Conservation (phyloP, 306 rosid genomes). For the Macrotyloma uniflorum region DNA sequence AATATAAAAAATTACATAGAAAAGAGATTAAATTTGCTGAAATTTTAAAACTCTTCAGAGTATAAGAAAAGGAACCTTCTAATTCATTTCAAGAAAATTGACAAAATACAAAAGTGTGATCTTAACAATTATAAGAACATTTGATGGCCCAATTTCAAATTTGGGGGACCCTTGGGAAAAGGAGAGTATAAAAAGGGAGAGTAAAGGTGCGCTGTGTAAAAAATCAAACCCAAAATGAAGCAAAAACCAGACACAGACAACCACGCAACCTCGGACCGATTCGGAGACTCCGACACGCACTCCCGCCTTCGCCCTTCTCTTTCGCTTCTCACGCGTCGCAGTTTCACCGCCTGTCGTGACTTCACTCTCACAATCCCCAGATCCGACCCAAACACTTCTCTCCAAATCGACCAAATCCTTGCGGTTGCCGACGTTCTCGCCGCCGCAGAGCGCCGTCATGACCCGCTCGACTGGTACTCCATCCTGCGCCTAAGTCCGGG, state of each 20-base stretch:
- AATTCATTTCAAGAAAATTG: too few relatives aligned
- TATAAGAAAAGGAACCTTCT: too few relatives aligned
- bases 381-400: slow-evolving; percentile 38
- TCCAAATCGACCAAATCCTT: slow-evolving; percentile 41
- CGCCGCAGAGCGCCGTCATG: slow-evolving; percentile 34
- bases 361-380: slow-evolving; percentile 13
- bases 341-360: slow-evolving; percentile 41
- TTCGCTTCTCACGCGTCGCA: slow-evolving; percentile 31
- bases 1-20: too few relatives aligned
- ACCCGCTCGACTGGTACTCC: slow-evolving; percentile 50
- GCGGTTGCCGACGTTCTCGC: slow-evolving; percentile 49
- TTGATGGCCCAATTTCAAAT: too few relatives aligned
- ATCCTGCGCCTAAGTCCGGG: slow-evolving; percentile 46
- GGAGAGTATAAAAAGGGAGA: background rate
- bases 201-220: too few relatives aligned
- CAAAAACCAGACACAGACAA: background rate
- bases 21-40: too few relatives aligned
- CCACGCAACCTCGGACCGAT: background rate
- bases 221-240: background rate
- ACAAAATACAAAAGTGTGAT: too few relatives aligned
- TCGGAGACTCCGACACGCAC: background rate
- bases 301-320: slow-evolving; percentile 20
- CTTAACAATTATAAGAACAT: too few relatives aligned
- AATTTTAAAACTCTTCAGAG: too few relatives aligned
- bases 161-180: too few relatives aligned